A percentile compares a stretch with the other conserved stretches of the same genome.
Evolutionary conservation across 352 stramenopile genomes (phyloP).

Genomic region (Phytophthora kernoviae): DNA sequence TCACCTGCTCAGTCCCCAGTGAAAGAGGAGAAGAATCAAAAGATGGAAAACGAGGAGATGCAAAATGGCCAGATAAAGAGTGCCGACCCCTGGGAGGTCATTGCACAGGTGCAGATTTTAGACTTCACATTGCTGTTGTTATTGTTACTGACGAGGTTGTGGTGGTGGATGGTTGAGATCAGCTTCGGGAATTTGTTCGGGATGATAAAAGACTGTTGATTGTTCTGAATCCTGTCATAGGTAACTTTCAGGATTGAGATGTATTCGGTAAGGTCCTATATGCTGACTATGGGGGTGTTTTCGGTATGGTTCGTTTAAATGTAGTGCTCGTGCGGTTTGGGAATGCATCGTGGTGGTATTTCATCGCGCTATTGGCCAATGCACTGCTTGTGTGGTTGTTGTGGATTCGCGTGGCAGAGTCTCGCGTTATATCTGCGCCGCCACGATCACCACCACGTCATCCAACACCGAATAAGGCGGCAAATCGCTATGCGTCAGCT

Average conservation of each 20-base stretch:
- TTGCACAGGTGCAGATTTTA: constrained; percentile 14
- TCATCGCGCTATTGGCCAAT: constrained; percentile 45
- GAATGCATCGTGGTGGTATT: constrained; percentile 26
- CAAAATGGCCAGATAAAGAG: constrained; percentile 1
- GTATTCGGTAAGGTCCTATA: neutral
- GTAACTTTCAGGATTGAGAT: constrained; percentile 15
- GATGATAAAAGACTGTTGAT: constrained; percentile 39
- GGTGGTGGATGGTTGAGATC: neutral
- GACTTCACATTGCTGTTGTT: neutral
- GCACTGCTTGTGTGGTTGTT: constrained; percentile 44
- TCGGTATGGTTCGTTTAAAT: neutral
- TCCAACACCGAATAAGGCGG: neutral
- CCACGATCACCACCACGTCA: neutral
- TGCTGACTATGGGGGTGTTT: neutral
- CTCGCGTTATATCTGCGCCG: neutral
- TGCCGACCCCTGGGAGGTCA: constrained; percentile 3
- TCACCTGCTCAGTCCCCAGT: constrained; percentile 8
- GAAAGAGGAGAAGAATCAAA: constrained; percentile 13
- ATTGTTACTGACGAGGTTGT: constrained; percentile 1
- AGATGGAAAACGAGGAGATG: constrained; percentile 2
- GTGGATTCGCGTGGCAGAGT: constrained; percentile 35
- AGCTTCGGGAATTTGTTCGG: constrained; percentile 23
- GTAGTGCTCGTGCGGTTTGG: constrained; percentile 57
- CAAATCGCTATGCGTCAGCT: constrained; percentile 5
- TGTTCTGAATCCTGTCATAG: constrained; percentile 47